phyloP scores from a whole-genome alignment of 106 monocot species.

The Acanthochlamys bracteata region DNA sequence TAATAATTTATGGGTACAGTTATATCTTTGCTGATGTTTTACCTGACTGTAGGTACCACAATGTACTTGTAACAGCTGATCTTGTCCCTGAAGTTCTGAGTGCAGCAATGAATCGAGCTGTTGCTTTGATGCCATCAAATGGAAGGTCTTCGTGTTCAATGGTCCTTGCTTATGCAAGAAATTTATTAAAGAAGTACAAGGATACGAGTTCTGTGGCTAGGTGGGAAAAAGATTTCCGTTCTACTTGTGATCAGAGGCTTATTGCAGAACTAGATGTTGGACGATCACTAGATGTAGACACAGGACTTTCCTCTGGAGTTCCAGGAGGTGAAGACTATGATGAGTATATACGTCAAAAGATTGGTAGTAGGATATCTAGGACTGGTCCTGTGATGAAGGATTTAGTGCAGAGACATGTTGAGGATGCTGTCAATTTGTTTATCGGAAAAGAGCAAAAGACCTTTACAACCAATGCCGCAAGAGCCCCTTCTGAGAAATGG shows the following conservation, averaged over 20 bases:
- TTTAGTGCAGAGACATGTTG: slow-evolving; percentile 72
- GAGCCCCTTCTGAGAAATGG: slow-evolving; percentile 46
- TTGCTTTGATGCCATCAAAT: slow-evolving; percentile 28
- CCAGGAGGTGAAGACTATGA: slow-evolving; percentile 67
- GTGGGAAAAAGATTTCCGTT: slow-evolving; percentile 79
- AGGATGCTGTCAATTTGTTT: slow-evolving; percentile 55
- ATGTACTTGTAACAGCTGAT: slow-evolving; percentile 62
- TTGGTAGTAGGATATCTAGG: slow-evolving; percentile 60
- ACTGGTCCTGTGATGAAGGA: slow-evolving; percentile 63
- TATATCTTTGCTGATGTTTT: no score
- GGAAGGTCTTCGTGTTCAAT: slow-evolving; percentile 32
- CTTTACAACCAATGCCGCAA: slow-evolving; percentile 22
- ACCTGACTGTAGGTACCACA: slow-evolving; percentile 67
- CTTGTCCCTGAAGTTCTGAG: slow-evolving; percentile 72
- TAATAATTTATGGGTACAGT: no score
- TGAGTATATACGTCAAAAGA: slow-evolving; percentile 70
- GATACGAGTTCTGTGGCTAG: slow-evolving; percentile 49
- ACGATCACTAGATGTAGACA: slow-evolving; percentile 51
- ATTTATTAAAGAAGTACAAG: slow-evolving; percentile 71
- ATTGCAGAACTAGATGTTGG: slow-evolving; percentile 70
- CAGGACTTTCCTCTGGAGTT: slow-evolving; percentile 45
- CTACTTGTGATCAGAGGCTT: slow-evolving; percentile 76
- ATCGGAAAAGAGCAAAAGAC: slow-evolving; percentile 70
- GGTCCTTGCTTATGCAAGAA: slow-evolving; percentile 55
- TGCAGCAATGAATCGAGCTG: slow-evolving; percentile 43